A percentile compares a stretch with the other conserved stretches of the same genome.
phyloP scores from a whole-genome alignment of 1,284 basidiomycete genomes.

The Singerocomus inundabilis region DNA sequence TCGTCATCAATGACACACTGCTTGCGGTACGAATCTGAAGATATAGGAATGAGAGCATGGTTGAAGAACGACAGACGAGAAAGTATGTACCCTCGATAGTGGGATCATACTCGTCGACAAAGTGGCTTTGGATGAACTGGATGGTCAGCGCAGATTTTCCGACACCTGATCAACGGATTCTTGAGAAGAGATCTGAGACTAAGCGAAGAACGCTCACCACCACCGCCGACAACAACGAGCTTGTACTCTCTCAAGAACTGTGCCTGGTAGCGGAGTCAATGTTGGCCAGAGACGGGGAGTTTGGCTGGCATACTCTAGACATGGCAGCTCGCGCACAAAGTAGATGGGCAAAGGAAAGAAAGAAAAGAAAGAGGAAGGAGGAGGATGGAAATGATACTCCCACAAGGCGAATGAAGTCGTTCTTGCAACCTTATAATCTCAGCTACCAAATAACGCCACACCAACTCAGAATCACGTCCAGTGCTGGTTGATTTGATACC shows the following conservation, averaged over 20 bases:
- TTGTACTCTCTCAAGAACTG: slow-evolving; percentile 95
- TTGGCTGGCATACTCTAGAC: slow-evolving; percentile 30
- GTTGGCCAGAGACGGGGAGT: not conserved
- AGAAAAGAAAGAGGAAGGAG: not conserved
- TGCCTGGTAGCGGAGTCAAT: slow-evolving; percentile 51
- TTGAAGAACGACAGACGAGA: not conserved
- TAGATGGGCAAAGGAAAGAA: not conserved
- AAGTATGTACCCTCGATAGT: slow-evolving; percentile 81
- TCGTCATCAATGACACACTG: slow-evolving; percentile 98
- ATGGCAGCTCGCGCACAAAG: slow-evolving; percentile 16
- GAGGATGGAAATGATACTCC: slow-evolving; percentile 15
- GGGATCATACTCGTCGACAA: slow-evolving; percentile 98
- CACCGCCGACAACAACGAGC: slow-evolving; percentile 96
- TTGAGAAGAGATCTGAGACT: not conserved
- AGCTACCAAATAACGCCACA: slow-evolving; percentile 30
- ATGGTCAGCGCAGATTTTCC: slow-evolving; percentile 97
- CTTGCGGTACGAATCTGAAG: slow-evolving; percentile 88
- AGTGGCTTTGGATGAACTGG: slow-evolving; percentile 96
- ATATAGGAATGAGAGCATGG: slow-evolving; percentile 3
- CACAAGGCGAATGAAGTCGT: slow-evolving; percentile 3
- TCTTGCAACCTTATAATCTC: slow-evolving; percentile 15
- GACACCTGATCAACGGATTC: slow-evolving; percentile 61
- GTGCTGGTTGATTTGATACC: not conserved
- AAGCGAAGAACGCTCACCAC: slow-evolving; percentile 60
- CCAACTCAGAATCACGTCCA: slow-evolving; percentile 1